Conservation (phyloP, 1,284 basidiomycete genomes). For the Irpex sp. region DNA sequence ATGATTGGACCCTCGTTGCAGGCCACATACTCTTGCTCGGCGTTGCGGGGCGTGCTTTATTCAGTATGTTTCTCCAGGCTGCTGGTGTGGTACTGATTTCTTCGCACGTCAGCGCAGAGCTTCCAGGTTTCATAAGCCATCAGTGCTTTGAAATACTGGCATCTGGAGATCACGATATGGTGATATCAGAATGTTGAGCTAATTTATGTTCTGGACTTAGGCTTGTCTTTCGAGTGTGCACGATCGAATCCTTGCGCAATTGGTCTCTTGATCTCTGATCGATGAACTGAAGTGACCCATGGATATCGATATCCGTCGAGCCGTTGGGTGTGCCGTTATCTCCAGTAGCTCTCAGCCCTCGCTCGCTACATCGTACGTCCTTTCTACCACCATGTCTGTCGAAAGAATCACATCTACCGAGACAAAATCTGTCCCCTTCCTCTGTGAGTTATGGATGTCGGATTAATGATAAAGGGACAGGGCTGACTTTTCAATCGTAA, state of each 20-base stretch:
- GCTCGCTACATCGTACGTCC: not conserved
- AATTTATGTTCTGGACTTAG: not conserved
- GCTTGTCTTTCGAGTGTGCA: not conserved
- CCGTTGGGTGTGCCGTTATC: not conserved
- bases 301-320: not conserved
- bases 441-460: constrained; percentile 35
- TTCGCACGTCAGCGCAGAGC: not conserved
- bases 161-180: not conserved
- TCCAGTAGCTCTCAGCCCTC: not conserved
- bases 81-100: not conserved
- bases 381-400: constrained; percentile 33
- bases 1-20: not conserved
- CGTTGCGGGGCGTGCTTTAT: not conserved
- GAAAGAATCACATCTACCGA: constrained; percentile 49
- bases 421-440: constrained; percentile 39
- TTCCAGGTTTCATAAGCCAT: not conserved
- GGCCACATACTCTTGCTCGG: not conserved
- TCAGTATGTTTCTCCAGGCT: not conserved
- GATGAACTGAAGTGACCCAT: not conserved
- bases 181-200: not conserved
- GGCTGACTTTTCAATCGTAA: constrained; percentile 6
- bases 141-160: too few species aligned
- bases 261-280: not conserved
- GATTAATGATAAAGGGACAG: not conserved
- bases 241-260: not conserved